Evolutionary conservation across 306 rosid species (phyloP).

Genomic region (Casuarina cunninghamiana): DNA sequence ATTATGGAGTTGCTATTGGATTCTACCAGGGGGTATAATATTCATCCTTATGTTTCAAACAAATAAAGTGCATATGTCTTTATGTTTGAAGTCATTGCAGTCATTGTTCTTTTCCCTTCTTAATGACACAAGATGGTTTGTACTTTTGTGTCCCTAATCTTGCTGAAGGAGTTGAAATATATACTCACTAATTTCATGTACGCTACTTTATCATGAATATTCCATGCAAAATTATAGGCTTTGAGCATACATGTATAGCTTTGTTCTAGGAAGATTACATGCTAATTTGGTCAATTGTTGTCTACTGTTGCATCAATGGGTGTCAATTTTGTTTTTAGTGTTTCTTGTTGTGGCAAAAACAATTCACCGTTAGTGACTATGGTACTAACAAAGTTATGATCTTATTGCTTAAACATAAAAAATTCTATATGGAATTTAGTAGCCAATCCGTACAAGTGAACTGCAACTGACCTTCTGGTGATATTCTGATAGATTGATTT

Average conservation of each 20-base stretch:
- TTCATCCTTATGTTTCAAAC: background rate
- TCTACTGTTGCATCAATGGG: background rate
- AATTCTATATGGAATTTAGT: background rate
- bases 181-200: background rate
- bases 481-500: background rate
- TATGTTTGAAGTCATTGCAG: background rate
- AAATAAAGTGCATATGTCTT: background rate
- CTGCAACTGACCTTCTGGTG: background rate
- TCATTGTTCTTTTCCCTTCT: background rate
- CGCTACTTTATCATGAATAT: background rate
- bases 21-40: constrained; percentile 93
- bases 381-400: background rate
- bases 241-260: background rate
- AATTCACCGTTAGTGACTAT: background rate
- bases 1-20: constrained; percentile 88
- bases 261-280: background rate
- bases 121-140: background rate
- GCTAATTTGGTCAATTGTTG: background rate
- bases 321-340: background rate
- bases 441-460: background rate
- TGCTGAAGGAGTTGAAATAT: background rate
- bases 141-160: background rate
- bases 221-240: background rate
- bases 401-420: background rate
- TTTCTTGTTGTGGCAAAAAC: background rate